Evolutionary conservation across 441 rosid genomes (phyloP).

Genomic region (Euphorbia schlechtendalii): DNA sequence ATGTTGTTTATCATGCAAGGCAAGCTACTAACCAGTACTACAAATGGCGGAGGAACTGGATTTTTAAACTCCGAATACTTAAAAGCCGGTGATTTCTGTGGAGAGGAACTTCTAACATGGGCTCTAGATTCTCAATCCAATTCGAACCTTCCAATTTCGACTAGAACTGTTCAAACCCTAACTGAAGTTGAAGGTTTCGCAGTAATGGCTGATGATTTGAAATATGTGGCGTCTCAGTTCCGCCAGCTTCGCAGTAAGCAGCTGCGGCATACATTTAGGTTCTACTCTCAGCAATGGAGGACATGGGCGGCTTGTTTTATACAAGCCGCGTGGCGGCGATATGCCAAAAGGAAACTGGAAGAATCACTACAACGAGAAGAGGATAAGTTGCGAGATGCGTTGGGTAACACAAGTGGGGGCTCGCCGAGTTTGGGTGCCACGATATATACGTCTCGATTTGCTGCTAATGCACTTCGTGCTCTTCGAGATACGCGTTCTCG

Average conservation of each 20-base stretch:
- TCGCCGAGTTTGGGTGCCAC: conserved; percentile 75
- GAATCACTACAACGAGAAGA: conserved; percentile 49
- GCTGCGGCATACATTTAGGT: conserved; percentile 7
- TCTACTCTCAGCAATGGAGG: conserved; percentile 16
- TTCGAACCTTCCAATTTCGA: conserved; percentile 52
- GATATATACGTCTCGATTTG: conserved; percentile 68
- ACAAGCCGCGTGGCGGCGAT: conserved; percentile 18
- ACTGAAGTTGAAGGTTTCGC: conserved; percentile 68
- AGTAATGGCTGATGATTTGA: conserved; percentile 56
- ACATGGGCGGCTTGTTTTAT: conserved; percentile 2
- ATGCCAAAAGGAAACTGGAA: conserved; percentile 9
- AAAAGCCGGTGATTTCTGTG: conserved; percentile 68
- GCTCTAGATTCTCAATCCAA: conserved; percentile 50
- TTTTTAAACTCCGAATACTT: conserved; percentile 60
- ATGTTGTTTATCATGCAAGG: conserved; percentile 78
- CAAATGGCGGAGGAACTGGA: conserved; percentile 67
- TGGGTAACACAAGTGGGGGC: conserved; percentile 52
- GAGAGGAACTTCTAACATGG: conserved; percentile 74
- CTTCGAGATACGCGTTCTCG: conserved; percentile 38
- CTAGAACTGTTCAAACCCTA: conserved; percentile 50
- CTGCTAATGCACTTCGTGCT: conserved; percentile 26
- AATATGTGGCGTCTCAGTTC: conserved; percentile 64
- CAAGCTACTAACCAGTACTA: conserved; percentile 55
- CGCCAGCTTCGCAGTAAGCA: conserved; percentile 41
- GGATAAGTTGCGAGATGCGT: conserved; percentile 59